phyloP scores from a whole-genome alignment of 2,329 filamentous ascomycete genomes.

The Cladophialophora immunda region DNA sequence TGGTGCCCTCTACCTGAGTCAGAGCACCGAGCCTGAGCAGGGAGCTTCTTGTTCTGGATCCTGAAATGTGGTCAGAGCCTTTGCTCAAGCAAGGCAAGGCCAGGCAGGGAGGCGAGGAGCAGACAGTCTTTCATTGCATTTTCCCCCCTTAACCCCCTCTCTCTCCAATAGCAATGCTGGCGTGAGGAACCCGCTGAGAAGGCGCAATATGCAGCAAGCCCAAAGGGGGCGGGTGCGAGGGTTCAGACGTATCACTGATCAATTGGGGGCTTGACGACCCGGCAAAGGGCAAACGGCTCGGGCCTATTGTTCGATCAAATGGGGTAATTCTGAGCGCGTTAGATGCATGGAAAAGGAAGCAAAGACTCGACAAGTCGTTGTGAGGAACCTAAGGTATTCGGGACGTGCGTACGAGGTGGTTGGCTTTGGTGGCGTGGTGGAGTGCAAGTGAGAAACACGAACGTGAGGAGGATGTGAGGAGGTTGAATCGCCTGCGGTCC shows the following conservation, averaged over 20 bases:
- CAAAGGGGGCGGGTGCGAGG: background rate
- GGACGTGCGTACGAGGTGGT: background rate
- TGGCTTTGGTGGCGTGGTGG: background rate
- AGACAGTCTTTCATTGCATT: background rate
- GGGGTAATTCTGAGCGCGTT: background rate
- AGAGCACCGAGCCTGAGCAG: background rate
- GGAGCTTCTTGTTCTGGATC: background rate
- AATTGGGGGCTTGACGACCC: background rate
- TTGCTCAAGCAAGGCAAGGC: background rate
- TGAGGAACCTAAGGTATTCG: background rate
- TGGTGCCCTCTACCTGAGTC: no score
- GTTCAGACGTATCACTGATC: background rate
- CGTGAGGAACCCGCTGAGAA: background rate
- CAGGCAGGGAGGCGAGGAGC: background rate
- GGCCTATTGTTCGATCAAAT: background rate
- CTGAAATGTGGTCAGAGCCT: background rate
- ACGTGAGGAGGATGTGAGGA: background rate
- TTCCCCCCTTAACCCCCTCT: background rate
- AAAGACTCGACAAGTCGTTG: background rate
- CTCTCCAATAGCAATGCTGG: background rate
- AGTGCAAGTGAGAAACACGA: constrained; percentile 2
- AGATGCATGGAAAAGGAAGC: background rate
- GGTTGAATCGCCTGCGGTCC: constrained; percentile 6
- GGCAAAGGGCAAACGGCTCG: background rate
- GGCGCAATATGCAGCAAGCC: background rate